Conservation (phyloP, 2,329 filamentous ascomycete genomes). For the Nigrograna mackinnonii region DNA sequence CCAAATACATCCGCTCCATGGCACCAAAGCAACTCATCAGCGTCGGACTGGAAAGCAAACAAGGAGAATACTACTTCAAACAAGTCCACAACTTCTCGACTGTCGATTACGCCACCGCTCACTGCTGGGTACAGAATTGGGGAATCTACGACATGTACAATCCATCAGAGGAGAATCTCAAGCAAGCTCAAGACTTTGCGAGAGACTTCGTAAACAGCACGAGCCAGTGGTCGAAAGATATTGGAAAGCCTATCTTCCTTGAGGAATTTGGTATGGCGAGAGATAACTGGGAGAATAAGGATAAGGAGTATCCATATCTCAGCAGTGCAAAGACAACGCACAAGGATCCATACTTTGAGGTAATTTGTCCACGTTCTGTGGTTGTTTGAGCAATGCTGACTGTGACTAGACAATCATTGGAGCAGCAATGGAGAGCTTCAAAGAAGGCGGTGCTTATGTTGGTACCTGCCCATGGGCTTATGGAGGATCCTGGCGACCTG, state of each 20-base stretch:
- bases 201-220: constrained; percentile 36
- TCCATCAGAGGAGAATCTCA: constrained; percentile 30
- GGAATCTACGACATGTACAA: constrained; percentile 45
- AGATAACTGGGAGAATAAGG: constrained; percentile 43
- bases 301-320: constrained; percentile 41
- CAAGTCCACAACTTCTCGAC: constrained; percentile 38
- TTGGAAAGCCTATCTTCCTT: constrained; percentile 43
- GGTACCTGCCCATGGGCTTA: constrained; percentile 45
- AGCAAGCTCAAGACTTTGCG: constrained; percentile 39
- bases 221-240: constrained; percentile 37
- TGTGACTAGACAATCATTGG: constrained; percentile 35
- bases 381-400: not conserved
- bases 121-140: constrained; percentile 47
- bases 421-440: constrained; percentile 39
- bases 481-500: constrained; percentile 42
- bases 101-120: constrained; percentile 44
- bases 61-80: constrained; percentile 45
- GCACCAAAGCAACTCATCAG: constrained; percentile 43
- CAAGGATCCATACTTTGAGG: constrained; percentile 43
- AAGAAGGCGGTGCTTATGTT: constrained; percentile 36
- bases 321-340: constrained; percentile 37
- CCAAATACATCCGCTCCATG: constrained; percentile 38
- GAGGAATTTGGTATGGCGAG: constrained; percentile 47
- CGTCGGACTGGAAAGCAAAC: constrained; percentile 43
- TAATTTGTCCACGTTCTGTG: constrained; percentile 9